A percentile compares a stretch with the other conserved stretches of the same genome.
Conservation (phyloP, 1,284 basidiomycete species). For the Trametes polyzona region DNA sequence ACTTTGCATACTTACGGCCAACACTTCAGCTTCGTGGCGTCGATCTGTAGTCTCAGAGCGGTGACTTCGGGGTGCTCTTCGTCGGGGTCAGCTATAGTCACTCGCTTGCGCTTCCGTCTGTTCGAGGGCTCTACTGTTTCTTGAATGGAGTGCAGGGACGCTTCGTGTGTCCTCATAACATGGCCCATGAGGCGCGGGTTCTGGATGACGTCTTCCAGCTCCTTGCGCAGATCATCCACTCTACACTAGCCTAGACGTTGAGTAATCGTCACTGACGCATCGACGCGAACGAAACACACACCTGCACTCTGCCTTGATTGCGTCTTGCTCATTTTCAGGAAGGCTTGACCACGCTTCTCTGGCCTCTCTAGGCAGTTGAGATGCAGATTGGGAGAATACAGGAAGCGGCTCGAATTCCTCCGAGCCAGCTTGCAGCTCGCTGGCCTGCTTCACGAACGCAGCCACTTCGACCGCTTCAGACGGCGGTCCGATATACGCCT, state of each 20-base stretch:
- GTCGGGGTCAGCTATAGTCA: constrained; percentile 31
- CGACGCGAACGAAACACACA: constrained; percentile 20
- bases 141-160: constrained; percentile 49
- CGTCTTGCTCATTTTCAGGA: constrained; percentile 22
- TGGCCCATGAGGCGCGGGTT: constrained; percentile 62
- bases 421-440: constrained; percentile 19
- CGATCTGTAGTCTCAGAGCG: constrained; percentile 52
- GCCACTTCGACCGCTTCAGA: constrained; percentile 35
- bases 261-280: not conserved
- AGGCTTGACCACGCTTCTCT: constrained; percentile 21
- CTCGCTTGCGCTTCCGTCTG: constrained; percentile 51
- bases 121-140: constrained; percentile 44
- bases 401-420: constrained; percentile 7
- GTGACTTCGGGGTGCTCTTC: constrained; percentile 47
- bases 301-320: constrained; percentile 38
- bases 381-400: constrained; percentile 16
- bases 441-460: constrained; percentile 31
- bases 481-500: constrained; percentile 39
- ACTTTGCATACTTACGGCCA: constrained; percentile 54
- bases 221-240: constrained; percentile 54
- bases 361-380: constrained; percentile 10
- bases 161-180: constrained; percentile 57
- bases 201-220: constrained; percentile 52
- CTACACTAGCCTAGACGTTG: constrained; percentile 40
- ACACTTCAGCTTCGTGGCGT: constrained; percentile 52